phyloP scores from a whole-genome alignment of 2,329 filamentous ascomycete genomes.

The Xylariaceae sp. region DNA sequence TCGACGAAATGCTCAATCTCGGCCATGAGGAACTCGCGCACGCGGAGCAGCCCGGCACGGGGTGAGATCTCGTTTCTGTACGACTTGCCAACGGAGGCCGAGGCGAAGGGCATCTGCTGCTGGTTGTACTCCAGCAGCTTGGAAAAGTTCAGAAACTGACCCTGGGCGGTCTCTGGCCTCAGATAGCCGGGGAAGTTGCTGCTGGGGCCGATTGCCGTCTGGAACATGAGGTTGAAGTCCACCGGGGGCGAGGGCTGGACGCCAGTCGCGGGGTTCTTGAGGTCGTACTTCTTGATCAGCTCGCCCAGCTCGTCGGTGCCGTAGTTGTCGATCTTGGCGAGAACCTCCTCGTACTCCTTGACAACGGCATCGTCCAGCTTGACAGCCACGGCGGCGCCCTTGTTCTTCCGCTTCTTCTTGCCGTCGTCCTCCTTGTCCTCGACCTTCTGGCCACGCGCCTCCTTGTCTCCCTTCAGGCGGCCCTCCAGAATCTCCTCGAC shows the following conservation, averaged over 20 bases:
- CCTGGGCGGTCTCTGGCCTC: slow-evolving; percentile 92
- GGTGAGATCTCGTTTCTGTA: slow-evolving; percentile 98
- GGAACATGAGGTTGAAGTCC: slow-evolving; percentile 98
- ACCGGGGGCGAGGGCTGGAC: slow-evolving; percentile 72
- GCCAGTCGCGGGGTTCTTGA: slow-evolving; percentile 79
- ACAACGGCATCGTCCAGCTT: slow-evolving; percentile 83
- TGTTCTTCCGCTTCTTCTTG: slow-evolving; percentile 82
- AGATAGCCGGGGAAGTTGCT: slow-evolving; percentile 80
- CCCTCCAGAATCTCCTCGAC: slow-evolving; percentile 90
- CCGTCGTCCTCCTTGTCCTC: slow-evolving; percentile 65
- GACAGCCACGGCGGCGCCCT: slow-evolving; percentile 67
- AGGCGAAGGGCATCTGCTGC: slow-evolving; percentile 91
- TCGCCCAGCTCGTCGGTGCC: slow-evolving; percentile 76
- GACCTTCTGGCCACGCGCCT: slow-evolving; percentile 77
- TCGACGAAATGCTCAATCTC: slow-evolving; percentile 98
- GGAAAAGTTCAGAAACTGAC: slow-evolving; percentile 94
- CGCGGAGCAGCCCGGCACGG: slow-evolving; percentile 79
- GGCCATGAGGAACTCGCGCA: slow-evolving; percentile 97
- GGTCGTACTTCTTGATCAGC: slow-evolving; percentile 84
- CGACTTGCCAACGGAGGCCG: slow-evolving; percentile 93
- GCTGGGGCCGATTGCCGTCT: slow-evolving; percentile 88
- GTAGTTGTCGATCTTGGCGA: slow-evolving; percentile 95
- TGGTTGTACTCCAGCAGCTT: slow-evolving; percentile 97
- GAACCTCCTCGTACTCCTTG: slow-evolving; percentile 81
- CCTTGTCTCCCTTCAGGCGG: slow-evolving; percentile 82